Evolutionary conservation across 2,329 filamentous ascomycete genomes (phyloP).

Genomic region (Clonostachys sp.): DNA sequence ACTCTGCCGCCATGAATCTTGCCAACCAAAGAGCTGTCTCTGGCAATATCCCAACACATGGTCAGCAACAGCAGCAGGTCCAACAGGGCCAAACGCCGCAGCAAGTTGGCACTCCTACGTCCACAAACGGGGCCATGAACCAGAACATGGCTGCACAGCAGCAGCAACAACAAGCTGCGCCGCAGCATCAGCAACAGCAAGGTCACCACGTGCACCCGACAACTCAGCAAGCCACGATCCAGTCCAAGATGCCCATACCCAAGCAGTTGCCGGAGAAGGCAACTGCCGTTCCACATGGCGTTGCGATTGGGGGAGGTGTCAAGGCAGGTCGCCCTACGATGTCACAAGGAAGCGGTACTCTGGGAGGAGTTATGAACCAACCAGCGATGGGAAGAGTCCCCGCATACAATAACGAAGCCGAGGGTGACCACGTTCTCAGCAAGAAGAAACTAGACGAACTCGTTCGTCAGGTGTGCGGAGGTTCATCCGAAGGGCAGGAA

Average conservation of each 20-base stretch:
- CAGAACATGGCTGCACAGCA: neutral
- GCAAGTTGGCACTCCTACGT: constrained; percentile 6
- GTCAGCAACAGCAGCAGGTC: constrained; percentile 7
- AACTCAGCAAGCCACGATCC: constrained; percentile 34
- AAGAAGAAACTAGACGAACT: constrained; percentile 97
- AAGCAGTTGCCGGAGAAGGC: constrained; percentile 69
- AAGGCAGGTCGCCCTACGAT: constrained; percentile 75
- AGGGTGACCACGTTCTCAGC: constrained; percentile 88
- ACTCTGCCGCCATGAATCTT: constrained; percentile 5
- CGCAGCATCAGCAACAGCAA: constrained; percentile 21
- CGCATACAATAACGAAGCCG: constrained; percentile 81
- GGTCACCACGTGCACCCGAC: constrained; percentile 45
- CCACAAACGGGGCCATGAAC: neutral
- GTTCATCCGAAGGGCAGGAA: constrained; percentile 65
- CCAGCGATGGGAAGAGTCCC: constrained; percentile 80
- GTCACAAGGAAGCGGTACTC: constrained; percentile 69
- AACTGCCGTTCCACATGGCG: constrained; percentile 66
- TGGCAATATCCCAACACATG: constrained; percentile 5
- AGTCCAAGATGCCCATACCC: constrained; percentile 73
- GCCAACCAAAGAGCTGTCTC: constrained; percentile 12
- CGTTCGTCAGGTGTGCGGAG: constrained; percentile 87
- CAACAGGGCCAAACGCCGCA: constrained; percentile 7
- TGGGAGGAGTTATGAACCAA: constrained; percentile 81
- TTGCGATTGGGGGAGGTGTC: constrained; percentile 60
- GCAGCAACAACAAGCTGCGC: constrained; percentile 6